phyloP scores from a whole-genome alignment of 139 green algal genomes.

The Ettlia oleoabundans region DNA sequence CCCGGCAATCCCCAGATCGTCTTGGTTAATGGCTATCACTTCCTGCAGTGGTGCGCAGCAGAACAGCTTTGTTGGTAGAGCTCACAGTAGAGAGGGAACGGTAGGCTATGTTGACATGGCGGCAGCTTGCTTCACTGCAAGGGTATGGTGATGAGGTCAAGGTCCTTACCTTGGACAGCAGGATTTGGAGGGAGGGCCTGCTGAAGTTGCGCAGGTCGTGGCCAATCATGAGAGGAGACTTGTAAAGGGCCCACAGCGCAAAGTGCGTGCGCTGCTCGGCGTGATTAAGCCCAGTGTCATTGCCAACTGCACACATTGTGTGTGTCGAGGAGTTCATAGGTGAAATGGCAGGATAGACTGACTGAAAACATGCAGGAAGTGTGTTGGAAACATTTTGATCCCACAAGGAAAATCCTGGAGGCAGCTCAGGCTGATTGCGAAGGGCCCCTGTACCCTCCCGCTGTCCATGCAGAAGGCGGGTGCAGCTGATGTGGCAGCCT shows the following conservation, averaged over 20 bases:
- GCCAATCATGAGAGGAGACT: slow-evolving; percentile 70
- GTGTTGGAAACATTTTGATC: too few relatives aligned
- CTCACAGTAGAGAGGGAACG: too few relatives aligned
- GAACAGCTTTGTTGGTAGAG: too few relatives aligned
- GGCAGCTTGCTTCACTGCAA: too few relatives aligned
- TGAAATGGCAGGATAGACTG: neutral
- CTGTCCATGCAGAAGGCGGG: too few relatives aligned
- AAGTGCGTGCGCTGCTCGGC: slow-evolving; percentile 61
- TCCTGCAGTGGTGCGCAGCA: too few relatives aligned
- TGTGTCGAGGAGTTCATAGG: neutral
- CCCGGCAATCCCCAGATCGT: slow-evolving; percentile 60
- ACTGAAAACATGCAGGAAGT: neutral
- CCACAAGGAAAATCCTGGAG: too few relatives aligned
- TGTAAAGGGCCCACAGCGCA: slow-evolving; percentile 72
- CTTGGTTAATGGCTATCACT: slow-evolving; percentile 71
- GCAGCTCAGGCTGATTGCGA: too few relatives aligned
- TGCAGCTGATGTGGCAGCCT: too few relatives aligned
- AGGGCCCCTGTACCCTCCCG: too few relatives aligned
- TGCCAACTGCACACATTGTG: neutral
- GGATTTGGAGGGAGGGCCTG: slow-evolving; percentile 23
- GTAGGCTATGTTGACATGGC: too few relatives aligned
- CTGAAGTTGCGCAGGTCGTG: slow-evolving; percentile 51
- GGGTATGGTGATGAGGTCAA: too few relatives aligned
- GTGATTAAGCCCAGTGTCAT: slow-evolving; percentile 9
- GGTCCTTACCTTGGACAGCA: slow-evolving; percentile 23